Conservation (phyloP, 2,329 filamentous ascomycete genomes). For the Tothia fuscella region DNA sequence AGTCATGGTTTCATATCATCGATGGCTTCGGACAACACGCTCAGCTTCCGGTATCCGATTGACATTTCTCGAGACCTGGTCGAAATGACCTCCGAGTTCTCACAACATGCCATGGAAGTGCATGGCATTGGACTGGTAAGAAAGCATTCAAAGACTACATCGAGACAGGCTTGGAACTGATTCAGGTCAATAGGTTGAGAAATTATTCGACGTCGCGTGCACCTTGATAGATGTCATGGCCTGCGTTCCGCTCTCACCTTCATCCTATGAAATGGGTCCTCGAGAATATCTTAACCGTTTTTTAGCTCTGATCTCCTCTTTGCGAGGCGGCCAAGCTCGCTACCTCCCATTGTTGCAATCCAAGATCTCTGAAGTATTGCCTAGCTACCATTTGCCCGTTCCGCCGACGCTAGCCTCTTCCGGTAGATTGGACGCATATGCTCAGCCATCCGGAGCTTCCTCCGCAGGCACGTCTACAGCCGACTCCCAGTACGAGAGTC, state of each 20-base stretch:
- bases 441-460: not conserved
- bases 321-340: slow-evolving; percentile 64
- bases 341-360: slow-evolving; percentile 66
- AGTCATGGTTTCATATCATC: slow-evolving; percentile 52
- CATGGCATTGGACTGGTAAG: slow-evolving; percentile 62
- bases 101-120: slow-evolving; percentile 60
- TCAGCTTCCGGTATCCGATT: slow-evolving; percentile 51
- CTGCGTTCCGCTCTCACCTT: slow-evolving; percentile 42
- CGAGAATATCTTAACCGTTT: slow-evolving; percentile 61
- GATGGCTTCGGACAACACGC: slow-evolving; percentile 43
- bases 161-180: not conserved
- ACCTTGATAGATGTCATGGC: slow-evolving; percentile 63
- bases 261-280: slow-evolving; percentile 52
- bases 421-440: slow-evolving; percentile 6
- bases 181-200: slow-evolving; percentile 48
- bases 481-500: slow-evolving; percentile 4
- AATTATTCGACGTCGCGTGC: slow-evolving; percentile 65
- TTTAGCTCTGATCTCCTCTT: slow-evolving; percentile 52
- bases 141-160: slow-evolving; percentile 13
- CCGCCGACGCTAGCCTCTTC: slow-evolving; percentile 5
- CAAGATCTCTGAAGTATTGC: slow-evolving; percentile 33
- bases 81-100: slow-evolving; percentile 57
- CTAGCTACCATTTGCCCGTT: slow-evolving; percentile 6
- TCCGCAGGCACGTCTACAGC: not conserved
- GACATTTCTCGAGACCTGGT: slow-evolving; percentile 49